A percentile compares a stretch with the other conserved stretches of the same genome.
Conservation (phyloP, 768 basidiomycete genomes). For the Mycena floridula region DNA sequence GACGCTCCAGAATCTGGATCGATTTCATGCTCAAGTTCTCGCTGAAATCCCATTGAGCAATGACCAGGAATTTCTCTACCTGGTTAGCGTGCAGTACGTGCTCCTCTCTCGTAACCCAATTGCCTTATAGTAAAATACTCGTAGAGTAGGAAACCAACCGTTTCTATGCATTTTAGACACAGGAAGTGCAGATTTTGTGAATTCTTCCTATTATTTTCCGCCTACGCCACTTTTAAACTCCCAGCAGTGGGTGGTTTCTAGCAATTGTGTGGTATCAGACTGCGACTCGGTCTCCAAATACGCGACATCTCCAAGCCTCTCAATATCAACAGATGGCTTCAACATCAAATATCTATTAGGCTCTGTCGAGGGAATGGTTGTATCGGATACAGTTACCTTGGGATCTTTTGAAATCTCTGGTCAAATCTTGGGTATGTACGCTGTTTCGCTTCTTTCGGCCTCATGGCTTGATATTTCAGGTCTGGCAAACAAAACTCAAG, state of each 20-base stretch:
- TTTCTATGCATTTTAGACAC: no score
- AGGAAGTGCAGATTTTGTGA: no score
- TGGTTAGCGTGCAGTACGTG: no score
- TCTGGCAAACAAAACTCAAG: slow-evolving; percentile 35
- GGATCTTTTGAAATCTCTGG: slow-evolving; percentile 37
- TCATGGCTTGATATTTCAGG: slow-evolving; percentile 23
- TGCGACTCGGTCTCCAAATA: slow-evolving; percentile 40
- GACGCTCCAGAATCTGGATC: no score
- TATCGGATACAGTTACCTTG: slow-evolving; percentile 38
- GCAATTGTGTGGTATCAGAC: slow-evolving; percentile 36
- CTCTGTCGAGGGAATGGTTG: slow-evolving; percentile 40
- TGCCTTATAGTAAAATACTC: no score
- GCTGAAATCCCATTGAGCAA: no score
- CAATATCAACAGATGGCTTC: slow-evolving; percentile 30
- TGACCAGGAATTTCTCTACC: no score
- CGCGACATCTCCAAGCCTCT: slow-evolving; percentile 22
- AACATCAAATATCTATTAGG: slow-evolving; percentile 44
- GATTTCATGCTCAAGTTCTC: no score
- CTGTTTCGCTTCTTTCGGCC: background rate
- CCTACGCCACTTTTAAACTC: no score
- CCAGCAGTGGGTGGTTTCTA: slow-evolving; percentile 51
- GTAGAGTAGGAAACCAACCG: no score
- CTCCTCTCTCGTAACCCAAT: no score
- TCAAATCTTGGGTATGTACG: slow-evolving; percentile 40
- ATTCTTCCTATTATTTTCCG: no score